phyloP scores from a whole-genome alignment of 2,329 filamentous ascomycete genomes.

The Arthroderma uncinatum region DNA sequence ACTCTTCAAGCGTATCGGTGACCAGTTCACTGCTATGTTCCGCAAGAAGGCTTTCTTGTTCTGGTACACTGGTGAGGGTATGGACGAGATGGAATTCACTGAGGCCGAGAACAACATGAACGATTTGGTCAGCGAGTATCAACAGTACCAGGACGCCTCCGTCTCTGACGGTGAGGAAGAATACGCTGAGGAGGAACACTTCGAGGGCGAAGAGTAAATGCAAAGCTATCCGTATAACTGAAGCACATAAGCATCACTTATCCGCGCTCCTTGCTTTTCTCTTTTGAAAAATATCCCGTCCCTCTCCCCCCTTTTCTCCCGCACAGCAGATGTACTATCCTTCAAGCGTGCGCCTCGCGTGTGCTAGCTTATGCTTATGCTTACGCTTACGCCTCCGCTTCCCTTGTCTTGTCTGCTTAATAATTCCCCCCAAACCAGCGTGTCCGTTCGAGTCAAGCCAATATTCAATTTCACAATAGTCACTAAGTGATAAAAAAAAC shows the following conservation, averaged over 20 bases:
- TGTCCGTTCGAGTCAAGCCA: background rate
- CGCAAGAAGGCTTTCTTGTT: constrained; percentile 99
- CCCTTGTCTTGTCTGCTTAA: background rate
- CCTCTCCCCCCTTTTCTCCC: background rate
- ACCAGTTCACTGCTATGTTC: constrained; percentile 99
- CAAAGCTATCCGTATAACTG: background rate
- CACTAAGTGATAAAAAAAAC: constrained; percentile 1
- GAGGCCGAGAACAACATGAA: constrained; percentile 99
- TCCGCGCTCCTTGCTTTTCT: background rate
- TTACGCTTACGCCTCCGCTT: background rate
- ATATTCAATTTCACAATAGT: background rate
- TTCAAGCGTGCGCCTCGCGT: background rate
- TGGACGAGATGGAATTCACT: constrained; percentile 99
- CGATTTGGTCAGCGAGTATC: constrained; percentile 98
- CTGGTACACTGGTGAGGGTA: constrained; percentile 99
- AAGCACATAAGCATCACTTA: background rate
- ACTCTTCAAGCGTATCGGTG: constrained; percentile 99
- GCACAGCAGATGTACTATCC: constrained; percentile 2
- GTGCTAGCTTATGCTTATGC: background rate
- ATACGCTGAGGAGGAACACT: constrained; percentile 62
- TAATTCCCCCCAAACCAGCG: background rate
- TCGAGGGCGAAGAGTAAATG: constrained; percentile 60
- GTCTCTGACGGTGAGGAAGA: constrained; percentile 89
- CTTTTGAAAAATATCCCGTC: background rate
- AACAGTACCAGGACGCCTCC: constrained; percentile 99